phyloP scores from a whole-genome alignment of 1,284 basidiomycete species.

The Pseudozyma hubeiensis region DNA sequence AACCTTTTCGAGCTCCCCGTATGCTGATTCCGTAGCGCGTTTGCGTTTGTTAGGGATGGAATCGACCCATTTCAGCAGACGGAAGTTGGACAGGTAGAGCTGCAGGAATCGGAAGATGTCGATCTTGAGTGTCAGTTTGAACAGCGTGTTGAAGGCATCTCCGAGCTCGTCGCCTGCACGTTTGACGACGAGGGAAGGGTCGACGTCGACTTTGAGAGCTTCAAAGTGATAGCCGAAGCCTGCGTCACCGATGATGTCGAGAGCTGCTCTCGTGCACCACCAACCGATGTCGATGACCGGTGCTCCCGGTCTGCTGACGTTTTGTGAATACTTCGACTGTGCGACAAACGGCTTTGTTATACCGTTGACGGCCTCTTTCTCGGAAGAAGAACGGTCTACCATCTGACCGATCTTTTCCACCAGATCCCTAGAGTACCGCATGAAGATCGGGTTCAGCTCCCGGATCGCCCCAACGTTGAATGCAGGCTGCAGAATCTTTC shows the following conservation, averaged over 20 bases:
- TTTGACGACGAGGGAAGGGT: constrained; percentile 14
- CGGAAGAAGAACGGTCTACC: constrained; percentile 32
- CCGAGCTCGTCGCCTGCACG: constrained; percentile 42
- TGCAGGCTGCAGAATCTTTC: constrained; percentile 62
- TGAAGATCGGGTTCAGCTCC: constrained; percentile 56
- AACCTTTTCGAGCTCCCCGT: constrained; percentile 40
- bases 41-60: constrained; percentile 55
- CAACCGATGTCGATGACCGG: constrained; percentile 48
- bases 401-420: constrained; percentile 37
- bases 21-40: constrained; percentile 31
- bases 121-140: constrained; percentile 39
- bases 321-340: constrained; percentile 11
- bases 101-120: constrained; percentile 39
- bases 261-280: constrained; percentile 50
- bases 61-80: constrained; percentile 56
- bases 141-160: constrained; percentile 46
- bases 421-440: constrained; percentile 38
- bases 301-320: constrained; percentile 21
- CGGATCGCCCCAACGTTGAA: constrained; percentile 57
- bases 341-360: constrained; percentile 18
- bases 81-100: constrained; percentile 50
- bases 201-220: constrained; percentile 34
- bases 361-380: constrained; percentile 18
- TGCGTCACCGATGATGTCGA: constrained; percentile 62
- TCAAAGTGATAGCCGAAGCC: constrained; percentile 59